phyloP scores from a whole-genome alignment of 2,329 filamentous ascomycete genomes.

The Sporothrix brunneoviolacea region DNA sequence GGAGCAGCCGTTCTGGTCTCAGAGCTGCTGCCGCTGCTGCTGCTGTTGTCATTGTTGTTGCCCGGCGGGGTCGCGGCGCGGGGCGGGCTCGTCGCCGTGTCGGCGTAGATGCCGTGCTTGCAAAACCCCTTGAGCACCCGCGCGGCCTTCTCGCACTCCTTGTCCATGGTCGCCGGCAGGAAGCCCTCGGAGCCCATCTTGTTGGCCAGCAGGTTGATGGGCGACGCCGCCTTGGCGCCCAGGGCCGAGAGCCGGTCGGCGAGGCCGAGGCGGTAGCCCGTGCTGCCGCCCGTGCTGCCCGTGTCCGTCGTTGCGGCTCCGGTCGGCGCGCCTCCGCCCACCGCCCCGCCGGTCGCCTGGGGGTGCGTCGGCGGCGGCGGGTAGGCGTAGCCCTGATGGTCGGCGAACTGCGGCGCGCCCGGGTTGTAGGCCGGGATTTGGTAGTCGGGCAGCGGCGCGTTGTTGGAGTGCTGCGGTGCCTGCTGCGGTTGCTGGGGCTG shows the following conservation, averaged over 20 bases:
- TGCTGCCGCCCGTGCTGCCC: constrained; percentile 13
- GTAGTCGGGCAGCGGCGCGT: constrained; percentile 23
- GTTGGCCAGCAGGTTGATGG: constrained; percentile 75
- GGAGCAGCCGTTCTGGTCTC: too few species aligned
- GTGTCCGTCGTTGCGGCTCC: not conserved
- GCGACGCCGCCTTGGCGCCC: constrained; percentile 51
- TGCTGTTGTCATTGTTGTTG: constrained; percentile 30
- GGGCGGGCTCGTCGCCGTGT: too few species aligned
- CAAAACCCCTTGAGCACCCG: constrained; percentile 80
- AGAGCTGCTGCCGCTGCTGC: not conserved
- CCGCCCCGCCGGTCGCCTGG: not conserved
- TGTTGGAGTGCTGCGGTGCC: constrained; percentile 20
- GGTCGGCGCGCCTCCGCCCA: not conserved
- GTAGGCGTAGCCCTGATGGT: constrained; percentile 9
- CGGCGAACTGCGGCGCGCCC: constrained; percentile 18
- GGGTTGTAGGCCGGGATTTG: constrained; percentile 21
- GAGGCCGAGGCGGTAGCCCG: constrained; percentile 15
- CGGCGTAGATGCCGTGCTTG: constrained; percentile 52
- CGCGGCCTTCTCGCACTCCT: constrained; percentile 86
- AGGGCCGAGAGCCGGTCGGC: constrained; percentile 26
- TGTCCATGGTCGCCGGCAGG: constrained; percentile 77
- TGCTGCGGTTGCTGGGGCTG: constrained; percentile 9
- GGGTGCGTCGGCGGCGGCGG: constrained; percentile 2
- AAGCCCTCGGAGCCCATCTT: constrained; percentile 79
- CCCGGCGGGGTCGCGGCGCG: too few species aligned